Base-by-base conservation (phyloP, 1,284 basidiomycete species). In the Baeospora myosura region DNA sequence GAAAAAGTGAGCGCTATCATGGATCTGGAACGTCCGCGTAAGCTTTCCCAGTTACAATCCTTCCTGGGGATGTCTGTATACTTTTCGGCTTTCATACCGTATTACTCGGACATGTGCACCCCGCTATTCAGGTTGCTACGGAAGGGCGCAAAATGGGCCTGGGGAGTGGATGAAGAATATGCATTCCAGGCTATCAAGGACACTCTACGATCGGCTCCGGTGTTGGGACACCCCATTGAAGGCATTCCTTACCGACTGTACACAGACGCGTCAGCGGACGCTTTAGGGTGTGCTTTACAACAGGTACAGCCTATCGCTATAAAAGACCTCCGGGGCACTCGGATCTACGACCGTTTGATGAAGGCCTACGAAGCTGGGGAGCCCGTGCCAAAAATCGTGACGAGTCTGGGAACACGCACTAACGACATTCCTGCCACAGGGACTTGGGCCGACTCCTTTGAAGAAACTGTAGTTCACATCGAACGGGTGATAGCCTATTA, bases 301-400 rank as follows among this genome's bases (percentile, higher is more conserved):
- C 38, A 40, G 11, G 40, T 42, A 2, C 32, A 42, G 20, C 34
- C 32, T n/a, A 42, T 42, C 2, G 12, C 11, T 11, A 36, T 36
- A 6, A 16, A 14, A 11, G 32, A 36, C 25, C 14, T 42, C 8
- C 11, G 24, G 12, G 40, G 32, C 5, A 42, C 40, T 3, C 16
- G 14, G 0, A 18, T 36, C 5, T 42, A 42, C 16, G 32, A 34
- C 3, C 32, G 40, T 1, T n/a, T 42, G 11, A 12, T 12, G 6
- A 35, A 26, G 12, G 21, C 31, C 8, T 34, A 10, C 16, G 32
- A 34, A 10, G 32, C 8, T 11, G 17, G 17, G 16, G 32, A 34
- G 17, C 32, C 32, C 8, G 17, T 34, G 8, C 32, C 32, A 8
- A 7, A 7, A 8, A 7, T 34, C 10, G 32, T 34, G 7, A 17